These are phyloP conservation scores for Tothia fuscella DNA, from an alignment of 2,329 filamentous ascomycete genomes.

Conservation along the genomic window DNA sequence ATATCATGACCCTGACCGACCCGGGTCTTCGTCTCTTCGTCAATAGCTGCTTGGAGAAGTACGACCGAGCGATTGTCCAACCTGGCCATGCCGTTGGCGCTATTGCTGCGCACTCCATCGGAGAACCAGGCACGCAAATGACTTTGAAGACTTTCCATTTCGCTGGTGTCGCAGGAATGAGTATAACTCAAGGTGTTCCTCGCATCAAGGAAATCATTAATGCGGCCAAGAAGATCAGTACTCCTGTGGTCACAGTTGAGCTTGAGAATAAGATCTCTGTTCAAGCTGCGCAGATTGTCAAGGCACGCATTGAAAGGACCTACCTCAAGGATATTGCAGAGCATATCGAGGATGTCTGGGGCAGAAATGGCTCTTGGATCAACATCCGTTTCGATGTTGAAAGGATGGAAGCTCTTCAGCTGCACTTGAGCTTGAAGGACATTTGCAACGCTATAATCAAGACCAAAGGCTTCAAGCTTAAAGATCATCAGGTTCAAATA, in stretches of 20 bases:
- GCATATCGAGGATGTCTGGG: conserved; percentile 82
- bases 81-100: conserved; percentile 93
- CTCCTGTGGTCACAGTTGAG: conserved; percentile 81
- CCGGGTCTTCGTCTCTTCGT: conserved; percentile 67
- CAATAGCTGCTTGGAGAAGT: conserved; percentile 72
- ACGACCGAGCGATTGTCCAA: conserved; percentile 81
- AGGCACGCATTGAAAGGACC: conserved; percentile 90
- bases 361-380: conserved; percentile 61
- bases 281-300: conserved; percentile 76
- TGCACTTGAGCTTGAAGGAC: conserved; percentile 63
- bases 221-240: conserved; percentile 85
- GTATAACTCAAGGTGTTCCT: conserved; percentile 96
- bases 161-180: conserved; percentile 98
- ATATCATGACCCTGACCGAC: conserved; percentile 72
- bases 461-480: conserved; percentile 72
- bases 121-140: conserved; percentile 98
- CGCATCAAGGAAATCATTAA: conserved; percentile 99
- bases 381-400: conserved; percentile 71
- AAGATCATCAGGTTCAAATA: conserved; percentile 44
- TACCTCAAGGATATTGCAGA: conserved; percentile 70
- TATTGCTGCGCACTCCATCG: conserved; percentile 93
- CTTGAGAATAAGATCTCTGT: conserved; percentile 65
- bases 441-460: conserved; percentile 66
- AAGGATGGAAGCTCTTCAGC: conserved; percentile 66
- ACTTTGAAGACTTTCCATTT: conserved; percentile 99